These are phyloP conservation scores for Boletellus ananiceps DNA, from an alignment of 768 basidiomycete genomes.

Conservation along the genomic window DNA sequence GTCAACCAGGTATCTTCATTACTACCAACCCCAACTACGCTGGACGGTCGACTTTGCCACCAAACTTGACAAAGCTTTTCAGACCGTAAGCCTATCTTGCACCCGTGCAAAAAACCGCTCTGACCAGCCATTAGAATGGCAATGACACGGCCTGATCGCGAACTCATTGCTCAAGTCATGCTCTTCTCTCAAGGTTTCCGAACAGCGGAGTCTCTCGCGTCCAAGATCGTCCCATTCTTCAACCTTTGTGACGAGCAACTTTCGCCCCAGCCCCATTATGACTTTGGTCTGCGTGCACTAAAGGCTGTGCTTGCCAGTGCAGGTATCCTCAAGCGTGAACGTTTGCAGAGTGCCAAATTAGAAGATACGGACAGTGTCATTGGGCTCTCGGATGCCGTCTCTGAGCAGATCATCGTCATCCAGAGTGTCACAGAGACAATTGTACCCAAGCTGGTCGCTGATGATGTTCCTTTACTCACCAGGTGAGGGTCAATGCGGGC, in stretches of 20 bases:
- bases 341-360: slow-evolving; percentile 48
- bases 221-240: slow-evolving; percentile 99
- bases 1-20: slow-evolving; percentile 81
- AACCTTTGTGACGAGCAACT: slow-evolving; percentile 97
- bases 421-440: slow-evolving; percentile 99
- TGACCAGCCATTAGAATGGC: slow-evolving; percentile 66
- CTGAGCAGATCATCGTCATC: slow-evolving; percentile 95
- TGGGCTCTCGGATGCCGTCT: slow-evolving; percentile 63
- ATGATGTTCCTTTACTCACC: slow-evolving; percentile 91
- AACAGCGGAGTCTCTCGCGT: slow-evolving; percentile 94
- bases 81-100: slow-evolving; percentile 61
- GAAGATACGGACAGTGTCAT: slow-evolving; percentile 42
- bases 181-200: slow-evolving; percentile 99
- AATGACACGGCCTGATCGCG: slow-evolving; percentile 97
- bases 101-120: not conserved
- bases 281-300: slow-evolving; percentile 95
- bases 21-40: slow-evolving; percentile 99
- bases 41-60: slow-evolving; percentile 87
- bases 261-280: slow-evolving; percentile 96
- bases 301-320: slow-evolving; percentile 96
- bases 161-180: slow-evolving; percentile 99
- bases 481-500: slow-evolving; percentile 48
- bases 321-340: slow-evolving; percentile 94
- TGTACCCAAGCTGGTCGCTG: slow-evolving; percentile 95
- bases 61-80: slow-evolving; percentile 89